Base-by-base conservation (phyloP, 371 early-diverging fungal species). In the Chytridiales sp. region DNA sequence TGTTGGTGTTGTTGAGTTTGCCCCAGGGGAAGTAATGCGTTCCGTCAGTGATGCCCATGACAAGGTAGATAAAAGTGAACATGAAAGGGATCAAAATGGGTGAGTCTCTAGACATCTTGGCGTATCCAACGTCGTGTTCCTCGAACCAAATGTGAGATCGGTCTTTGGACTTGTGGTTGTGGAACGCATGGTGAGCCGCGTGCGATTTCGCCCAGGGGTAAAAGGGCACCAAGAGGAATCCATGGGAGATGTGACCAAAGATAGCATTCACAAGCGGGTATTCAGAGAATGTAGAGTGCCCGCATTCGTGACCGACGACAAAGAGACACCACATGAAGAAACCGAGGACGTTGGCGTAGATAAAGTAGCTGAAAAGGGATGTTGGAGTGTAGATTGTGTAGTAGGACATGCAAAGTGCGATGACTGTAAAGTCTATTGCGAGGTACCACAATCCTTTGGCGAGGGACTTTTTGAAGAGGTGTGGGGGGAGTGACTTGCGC, bases 131-230 rank as follows among this genome's bases (percentile, higher is more conserved):
- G 22, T 67, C 67, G 22, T 51, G 61, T n/a, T 22, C 32, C 27
- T 50, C 56, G 32, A 48, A 59, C 66, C 69, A 69, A 9, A 39
- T 40, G 54, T 68, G 73, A 34, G 57, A 56, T 56, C 60, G 61
- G 56, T 68, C 73, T 67, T 68, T 72, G 13, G 51, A 47, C 56
- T 67, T 75, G 61, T 67, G 64, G 50, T 72, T 59, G 58, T 68
- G 67, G 66, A 52, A 64, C 4, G 62, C 61, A 48, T 73, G 69
- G 67, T 73, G 73, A 22, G 62, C 58, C 6, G 72, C 66, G 64
- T 75, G 76, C 36, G 62, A 61, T 41, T 64, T 61, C 15, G 64
- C 67, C 76, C 76, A 75, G 6, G 72, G 70, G 61, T 62, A 70
- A 61, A 70, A 75, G 5, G 76, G 76, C 19, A 75, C 72, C 30